Base-by-base conservation (phyloP, 1,284 basidiomycete genomes). In the Trichosporon coremiiforme region DNA sequence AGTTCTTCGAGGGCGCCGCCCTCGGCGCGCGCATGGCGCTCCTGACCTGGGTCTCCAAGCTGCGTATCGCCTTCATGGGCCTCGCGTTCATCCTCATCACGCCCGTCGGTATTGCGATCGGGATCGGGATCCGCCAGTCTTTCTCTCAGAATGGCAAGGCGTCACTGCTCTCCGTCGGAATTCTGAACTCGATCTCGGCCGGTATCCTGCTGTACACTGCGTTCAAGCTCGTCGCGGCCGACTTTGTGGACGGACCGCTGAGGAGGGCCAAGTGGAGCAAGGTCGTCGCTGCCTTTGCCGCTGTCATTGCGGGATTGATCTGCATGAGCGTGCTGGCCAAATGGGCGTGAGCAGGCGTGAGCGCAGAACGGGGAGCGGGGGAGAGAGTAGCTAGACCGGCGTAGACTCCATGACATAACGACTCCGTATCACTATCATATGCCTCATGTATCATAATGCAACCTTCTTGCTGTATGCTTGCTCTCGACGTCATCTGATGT, bases 281-380 rank as follows among this genome's bases (percentile, higher is more conserved):
- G 62, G 71, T 79, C 31, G 22, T 74, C 13, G 68, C 69, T 3
- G 79, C 79, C 1, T 10, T 79, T 68, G 38, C 3, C 3, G 72
- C 79, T 6, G 33, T 80, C 63, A 33, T 77, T 0, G 68, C 74
- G 8, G 80, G 80, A 12, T 66, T 81, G 68, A 71, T 79, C 55
- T 75, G 74, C 31, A 81, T 83, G 82, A 78, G 78, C 38, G 78
- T 84, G 2, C 76, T 84, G 1, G 82, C 81, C 9, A 83, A 82
- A 70, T 84, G 82, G 81, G 81, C 80, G 0, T 82, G 22, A 31
- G 53, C n/a, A n/a, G n/a, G n/a, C 25, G 53, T 29, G 53, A 25
- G 29, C 20, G 7, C 9, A 15, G 55, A 17, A 29, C 6, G 25
- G 17, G 55, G 13, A 17, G 55, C 9, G 25, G 29, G 10, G 20